phyloP scores from a whole-genome alignment of 2,329 filamentous ascomycete genomes.

The Alternaria angustiovoidea region DNA sequence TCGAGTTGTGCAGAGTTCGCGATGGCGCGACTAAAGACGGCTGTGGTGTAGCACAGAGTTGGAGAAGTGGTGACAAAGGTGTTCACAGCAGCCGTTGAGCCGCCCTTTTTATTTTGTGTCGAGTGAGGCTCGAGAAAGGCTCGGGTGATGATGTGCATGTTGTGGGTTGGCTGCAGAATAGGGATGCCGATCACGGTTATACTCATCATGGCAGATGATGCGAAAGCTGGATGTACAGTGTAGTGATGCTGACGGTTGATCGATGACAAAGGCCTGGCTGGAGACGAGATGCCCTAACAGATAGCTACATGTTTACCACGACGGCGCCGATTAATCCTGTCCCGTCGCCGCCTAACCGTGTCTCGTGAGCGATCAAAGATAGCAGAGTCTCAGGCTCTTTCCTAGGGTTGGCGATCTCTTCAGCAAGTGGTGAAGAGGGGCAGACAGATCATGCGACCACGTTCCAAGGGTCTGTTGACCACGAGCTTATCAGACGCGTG shows the following conservation, averaged over 20 bases:
- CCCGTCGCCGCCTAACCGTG: conserved; percentile 27
- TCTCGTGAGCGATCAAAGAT: conserved; percentile 30
- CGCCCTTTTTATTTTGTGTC: conserved; percentile 1
- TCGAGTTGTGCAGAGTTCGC: conserved; percentile 42
- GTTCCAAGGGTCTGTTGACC: conserved; percentile 23
- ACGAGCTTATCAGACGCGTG: conserved; percentile 29
- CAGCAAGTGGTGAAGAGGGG: conserved; percentile 33
- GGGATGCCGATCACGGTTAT: conserved; percentile 22
- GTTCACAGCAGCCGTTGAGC: conserved; percentile 24
- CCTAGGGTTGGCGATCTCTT: conserved; percentile 25
- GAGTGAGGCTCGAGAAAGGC: neutral
- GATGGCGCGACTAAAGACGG: conserved; percentile 23
- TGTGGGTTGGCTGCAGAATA: conserved; percentile 8
- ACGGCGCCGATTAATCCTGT: conserved; percentile 17
- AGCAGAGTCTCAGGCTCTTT: conserved; percentile 1
- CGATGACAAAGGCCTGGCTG: neutral
- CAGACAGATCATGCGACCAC: conserved; percentile 39
- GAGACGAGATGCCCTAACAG: neutral
- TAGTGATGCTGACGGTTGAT: conserved; percentile 5
- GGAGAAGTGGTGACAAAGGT: conserved; percentile 12
- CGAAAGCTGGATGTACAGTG: conserved; percentile 4
- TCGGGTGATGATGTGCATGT: too few species aligned
- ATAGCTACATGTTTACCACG: neutral
- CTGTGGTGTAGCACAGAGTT: conserved; percentile 25
- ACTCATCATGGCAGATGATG: conserved; percentile 15